Evolutionary conservation across 2,329 filamentous ascomycete genomes (phyloP).

Genomic region (Raffaelea deltoideospora): DNA sequence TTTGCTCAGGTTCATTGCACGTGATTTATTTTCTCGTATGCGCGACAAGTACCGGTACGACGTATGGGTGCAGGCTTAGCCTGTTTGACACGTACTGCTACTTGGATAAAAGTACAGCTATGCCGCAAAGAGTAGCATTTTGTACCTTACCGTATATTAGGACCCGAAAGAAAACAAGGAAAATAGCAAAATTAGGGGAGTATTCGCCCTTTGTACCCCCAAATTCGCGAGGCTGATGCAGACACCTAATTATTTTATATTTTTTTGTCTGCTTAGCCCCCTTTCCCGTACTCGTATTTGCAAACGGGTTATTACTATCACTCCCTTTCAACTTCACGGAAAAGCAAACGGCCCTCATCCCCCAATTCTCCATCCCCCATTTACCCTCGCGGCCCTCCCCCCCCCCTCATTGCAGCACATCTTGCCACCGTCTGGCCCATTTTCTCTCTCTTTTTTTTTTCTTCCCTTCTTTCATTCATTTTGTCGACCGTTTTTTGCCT

Average conservation of each 20-base stretch:
- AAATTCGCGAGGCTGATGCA: slow-evolving; percentile 13
- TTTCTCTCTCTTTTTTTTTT: slow-evolving; percentile 30
- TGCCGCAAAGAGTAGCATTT: too few relatives aligned
- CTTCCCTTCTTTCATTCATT: slow-evolving; percentile 21
- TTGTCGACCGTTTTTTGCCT: background rate
- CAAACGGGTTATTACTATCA: too few relatives aligned
- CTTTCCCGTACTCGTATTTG: slow-evolving; percentile 5
- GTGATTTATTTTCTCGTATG: too few relatives aligned
- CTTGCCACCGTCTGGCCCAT: background rate
- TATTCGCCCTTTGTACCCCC: slow-evolving; percentile 4
- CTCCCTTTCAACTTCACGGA: too few relatives aligned
- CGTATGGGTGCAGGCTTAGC: too few relatives aligned
- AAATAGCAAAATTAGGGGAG: slow-evolving; percentile 1
- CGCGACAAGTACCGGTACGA: too few relatives aligned
- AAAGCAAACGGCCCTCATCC: background rate
- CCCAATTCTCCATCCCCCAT: slow-evolving; percentile 1
- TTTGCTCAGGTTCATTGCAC: too few relatives aligned
- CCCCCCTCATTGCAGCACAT: background rate
- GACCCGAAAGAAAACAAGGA: too few relatives aligned
- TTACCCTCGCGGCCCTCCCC: slow-evolving; percentile 1
- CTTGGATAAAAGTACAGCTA: too few relatives aligned
- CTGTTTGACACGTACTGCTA: too few relatives aligned
- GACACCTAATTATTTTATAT: slow-evolving; percentile 10
- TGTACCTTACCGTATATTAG: too few relatives aligned
- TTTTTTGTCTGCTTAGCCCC: too few relatives aligned